phyloP scores from a whole-genome alignment of 164 flowering plant genomes.

The Chimonanthus praecox region DNA sequence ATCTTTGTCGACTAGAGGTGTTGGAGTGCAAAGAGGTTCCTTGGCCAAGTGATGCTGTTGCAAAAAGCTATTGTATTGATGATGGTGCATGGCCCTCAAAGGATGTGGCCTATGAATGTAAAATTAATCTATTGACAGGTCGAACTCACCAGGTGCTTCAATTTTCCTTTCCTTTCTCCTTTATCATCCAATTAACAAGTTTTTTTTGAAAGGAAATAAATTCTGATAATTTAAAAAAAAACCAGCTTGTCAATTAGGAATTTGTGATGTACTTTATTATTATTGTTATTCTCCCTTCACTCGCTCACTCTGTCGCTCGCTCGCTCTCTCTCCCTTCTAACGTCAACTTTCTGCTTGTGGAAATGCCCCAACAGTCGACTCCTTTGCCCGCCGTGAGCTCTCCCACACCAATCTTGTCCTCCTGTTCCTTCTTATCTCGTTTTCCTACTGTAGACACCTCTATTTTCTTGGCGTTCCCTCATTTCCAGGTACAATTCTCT shows the following conservation, averaged over 20 bases:
- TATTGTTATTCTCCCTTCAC: no score
- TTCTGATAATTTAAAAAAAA: no score
- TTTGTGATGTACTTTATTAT: not conserved
- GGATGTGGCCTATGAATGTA: slow-evolving; percentile 80
- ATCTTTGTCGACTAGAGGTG: slow-evolving; percentile 78
- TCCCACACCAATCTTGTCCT: no score
- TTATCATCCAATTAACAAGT: not conserved
- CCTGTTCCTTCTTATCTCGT: no score
- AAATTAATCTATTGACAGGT: slow-evolving; percentile 87
- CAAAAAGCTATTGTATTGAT: slow-evolving; percentile 48
- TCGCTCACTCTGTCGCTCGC: not conserved
- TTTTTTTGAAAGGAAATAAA: no score
- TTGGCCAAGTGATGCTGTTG: slow-evolving; percentile 58
- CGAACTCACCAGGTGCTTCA: slow-evolving; percentile 82
- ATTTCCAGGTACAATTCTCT: no score
- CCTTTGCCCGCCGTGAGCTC: no score
- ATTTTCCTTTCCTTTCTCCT: not conserved
- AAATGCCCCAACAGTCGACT: not conserved
- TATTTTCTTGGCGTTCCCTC: no score
- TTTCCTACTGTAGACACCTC: no score
- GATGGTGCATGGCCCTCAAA: slow-evolving; percentile 75
- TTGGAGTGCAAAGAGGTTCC: slow-evolving; percentile 80
- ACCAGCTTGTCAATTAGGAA: not conserved
- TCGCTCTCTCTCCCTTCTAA: not conserved
- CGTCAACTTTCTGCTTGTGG: not conserved